Evolutionary conservation across 2,329 filamentous ascomycete species (phyloP), one percentile per base, ranked within the genome.

Genomic region (Pseudogymnoascus verrucosus): DNA sequence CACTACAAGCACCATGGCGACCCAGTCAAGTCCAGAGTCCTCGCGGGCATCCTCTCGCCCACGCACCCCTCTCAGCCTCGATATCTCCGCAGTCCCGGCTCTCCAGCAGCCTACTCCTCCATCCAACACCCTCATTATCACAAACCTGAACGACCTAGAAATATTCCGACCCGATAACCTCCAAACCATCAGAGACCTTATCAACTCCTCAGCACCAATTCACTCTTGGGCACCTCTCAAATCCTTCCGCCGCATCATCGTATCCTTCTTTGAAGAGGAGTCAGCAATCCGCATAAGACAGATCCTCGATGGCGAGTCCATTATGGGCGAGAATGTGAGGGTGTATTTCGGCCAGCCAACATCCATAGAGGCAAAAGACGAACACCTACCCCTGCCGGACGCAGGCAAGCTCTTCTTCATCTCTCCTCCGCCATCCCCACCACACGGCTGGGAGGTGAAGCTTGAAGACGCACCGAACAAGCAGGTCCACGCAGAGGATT

Each of bases 61-160:
- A 31, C 63, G 62, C 65, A 76, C 79, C 65, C 78, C 82, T 69
- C 83, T 91, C 64, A 87, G 85, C 21, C 82, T 95, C 71, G 90
- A 93, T 73, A 83, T 93, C 54, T 89, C 88, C 66, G 83, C 81
- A 71, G 78, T 93, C 44, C 89, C 90, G 60, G 83, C 88, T 37
- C 80, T 90, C 63, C 79, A 80, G 44, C 83, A 85, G 72, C 89
- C 90, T n/a, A 86, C 89, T 26, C 84, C 87, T 63, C 88, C 89
- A 5, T 89, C 88, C 68, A 95, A 95, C 79, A 95, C 90, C 0
- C 86, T 95, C 64, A 85, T 95, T 71, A 88, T 95, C 73, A 95
- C 90, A 71, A 91, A 91, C 78, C 84, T 95, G 65, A 79, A 87
- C 72, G 84, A 90, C 68, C 77, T 81, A 65, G 86, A 89, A 71